Evolutionary conservation across 352 stramenopile species (phyloP), one percentile per base, ranked within the genome.

Genomic region (Phytophthora pseudosyringae): DNA sequence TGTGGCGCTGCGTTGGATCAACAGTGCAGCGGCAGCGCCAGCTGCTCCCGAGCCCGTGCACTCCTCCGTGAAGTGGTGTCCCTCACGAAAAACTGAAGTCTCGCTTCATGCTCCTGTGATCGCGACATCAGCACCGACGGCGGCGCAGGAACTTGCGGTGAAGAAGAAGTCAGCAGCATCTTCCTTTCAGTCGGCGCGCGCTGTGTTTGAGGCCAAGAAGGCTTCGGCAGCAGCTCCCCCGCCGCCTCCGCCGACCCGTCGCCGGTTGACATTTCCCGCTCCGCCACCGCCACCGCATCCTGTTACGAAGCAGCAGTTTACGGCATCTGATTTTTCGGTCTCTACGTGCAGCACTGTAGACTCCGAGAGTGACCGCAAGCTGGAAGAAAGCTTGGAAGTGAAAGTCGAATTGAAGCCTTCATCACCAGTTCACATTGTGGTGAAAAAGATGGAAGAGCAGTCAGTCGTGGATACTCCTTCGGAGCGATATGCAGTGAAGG

Each of bases 191-290:
- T 62, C 60, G n/a, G 59, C 64, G 7, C 64, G 69, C 6, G 64
- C 69, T 11, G 39, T 74, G 48, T 77, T 77, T 38, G 69, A 74
- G 45, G 59, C 64, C 33, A 77, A 68, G 50, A 51, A 66, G 25
- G 4, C 36, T 26, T 25, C 21, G 50, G 39, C 38, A 16, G 31
- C 36, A 35, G 29, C 26, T 15, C 5, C 47, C 10, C 52, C 47
- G 4, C 38, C 53, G 4, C 16, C 67, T 7, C 49, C 59, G 31
- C 45, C 53, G 5, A 45, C 4, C 16, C 65, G 59, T 48, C 59
- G 44, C 25, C 51, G 47, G 18, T 60, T 69, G 16, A 16, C 32
- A 21, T 59, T 40, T 5, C 50, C 45, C 5, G 21, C n/a, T 28
- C 33, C 53, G 40, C 21, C 40, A 29, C 35, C 16, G 5, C 7